phyloP scores from a whole-genome alignment of 176 grass and related monocot genomes.

The Musa beccarii region DNA sequence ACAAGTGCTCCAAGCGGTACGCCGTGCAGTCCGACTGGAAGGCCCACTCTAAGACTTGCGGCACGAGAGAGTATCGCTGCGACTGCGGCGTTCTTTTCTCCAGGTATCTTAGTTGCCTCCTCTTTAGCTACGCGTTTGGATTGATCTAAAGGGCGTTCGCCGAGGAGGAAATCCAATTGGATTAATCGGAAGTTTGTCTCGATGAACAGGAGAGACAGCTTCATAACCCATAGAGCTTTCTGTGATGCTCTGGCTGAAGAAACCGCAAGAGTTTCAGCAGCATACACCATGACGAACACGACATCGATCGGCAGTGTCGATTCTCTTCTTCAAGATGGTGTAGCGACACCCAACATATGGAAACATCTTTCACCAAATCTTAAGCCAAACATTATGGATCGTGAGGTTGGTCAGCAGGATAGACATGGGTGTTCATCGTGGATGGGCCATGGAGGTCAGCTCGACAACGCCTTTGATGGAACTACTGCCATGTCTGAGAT shows the following conservation, averaged over 20 bases:
- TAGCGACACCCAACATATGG: slow-evolving; percentile 32
- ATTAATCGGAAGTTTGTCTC: no score
- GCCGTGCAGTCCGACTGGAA: slow-evolving; percentile 99
- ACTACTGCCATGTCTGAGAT: no score
- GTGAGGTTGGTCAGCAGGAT: slow-evolving; percentile 7
- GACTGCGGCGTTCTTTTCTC: slow-evolving; percentile 90
- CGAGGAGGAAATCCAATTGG: no score
- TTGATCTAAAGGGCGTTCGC: no score
- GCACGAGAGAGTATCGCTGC: slow-evolving; percentile 74
- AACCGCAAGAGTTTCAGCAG: slow-evolving; percentile 45
- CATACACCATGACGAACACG: slow-evolving; percentile 3
- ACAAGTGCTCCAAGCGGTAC: slow-evolving; percentile 77
- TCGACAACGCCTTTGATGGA: no score
- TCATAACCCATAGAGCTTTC: slow-evolving; percentile 88
- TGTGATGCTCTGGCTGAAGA: slow-evolving; percentile 80
- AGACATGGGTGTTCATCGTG: slow-evolving; percentile 30
- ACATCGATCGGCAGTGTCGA: background rate
- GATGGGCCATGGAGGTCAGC: background rate
- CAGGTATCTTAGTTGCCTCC: slow-evolving; percentile 16
- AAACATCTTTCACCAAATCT: slow-evolving; percentile 4
- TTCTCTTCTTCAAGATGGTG: slow-evolving; percentile 28
- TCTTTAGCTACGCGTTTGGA: no score
- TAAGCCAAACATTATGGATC: slow-evolving; percentile 20
- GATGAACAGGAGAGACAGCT: slow-evolving; percentile 54
- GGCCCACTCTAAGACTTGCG: slow-evolving; percentile 89